A percentile compares a stretch with the other conserved stretches of the same genome.
Evolutionary conservation across 148 eudicot species (phyloP).

Genomic region (Chenopodium berlandieri): DNA sequence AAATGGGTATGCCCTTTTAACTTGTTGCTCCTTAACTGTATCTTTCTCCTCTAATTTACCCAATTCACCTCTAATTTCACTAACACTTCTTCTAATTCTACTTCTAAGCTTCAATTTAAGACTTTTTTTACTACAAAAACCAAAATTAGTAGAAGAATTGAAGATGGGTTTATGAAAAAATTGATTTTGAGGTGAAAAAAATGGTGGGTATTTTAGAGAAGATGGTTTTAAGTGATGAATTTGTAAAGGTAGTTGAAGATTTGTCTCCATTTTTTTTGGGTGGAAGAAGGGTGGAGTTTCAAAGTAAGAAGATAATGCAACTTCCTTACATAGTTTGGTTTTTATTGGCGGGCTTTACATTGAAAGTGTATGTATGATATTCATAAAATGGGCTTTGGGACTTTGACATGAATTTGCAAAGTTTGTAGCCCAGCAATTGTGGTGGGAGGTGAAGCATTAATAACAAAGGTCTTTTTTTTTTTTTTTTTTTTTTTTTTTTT

Average conservation of each 20-base stretch:
- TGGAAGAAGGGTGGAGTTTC: conserved; percentile 23
- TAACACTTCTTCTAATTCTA: conserved; percentile 15
- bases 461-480: no score
- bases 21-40: conserved; percentile 19
- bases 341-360: conserved; percentile 19
- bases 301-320: conserved; percentile 26
- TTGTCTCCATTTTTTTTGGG: conserved; percentile 22
- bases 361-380: neutral
- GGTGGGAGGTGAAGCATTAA: no score
- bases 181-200: conserved; percentile 20
- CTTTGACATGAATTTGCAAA: neutral
- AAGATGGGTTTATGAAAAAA: conserved; percentile 11
- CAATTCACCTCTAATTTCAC: conserved; percentile 27
- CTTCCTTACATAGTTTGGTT: no score
- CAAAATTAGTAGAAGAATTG: conserved; percentile 8
- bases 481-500: no score
- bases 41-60: conserved; percentile 5
- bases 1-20: conserved; percentile 71
- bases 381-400: neutral
- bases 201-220: neutral
- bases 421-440: no score
- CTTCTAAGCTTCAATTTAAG: conserved; percentile 18
- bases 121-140: neutral
- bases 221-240: conserved; percentile 16
- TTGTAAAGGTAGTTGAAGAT: conserved; percentile 22